Conservation (phyloP, 2,329 filamentous ascomycete genomes). For the Xylariaceae sp. region DNA sequence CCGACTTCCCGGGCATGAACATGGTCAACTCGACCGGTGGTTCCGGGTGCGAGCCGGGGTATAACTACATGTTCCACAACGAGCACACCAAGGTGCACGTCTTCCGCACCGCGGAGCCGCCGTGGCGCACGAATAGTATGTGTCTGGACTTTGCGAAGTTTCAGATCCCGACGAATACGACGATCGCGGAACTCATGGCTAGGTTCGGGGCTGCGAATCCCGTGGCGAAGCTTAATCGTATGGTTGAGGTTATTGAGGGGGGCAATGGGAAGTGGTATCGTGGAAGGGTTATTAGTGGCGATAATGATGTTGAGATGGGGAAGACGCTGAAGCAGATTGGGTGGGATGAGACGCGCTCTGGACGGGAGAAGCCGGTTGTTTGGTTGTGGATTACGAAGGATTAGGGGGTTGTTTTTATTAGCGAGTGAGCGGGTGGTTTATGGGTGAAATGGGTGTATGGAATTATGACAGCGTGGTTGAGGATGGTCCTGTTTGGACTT, state of each 20-base stretch:
- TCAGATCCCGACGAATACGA: slow-evolving; percentile 49
- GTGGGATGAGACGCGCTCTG: slow-evolving; percentile 51
- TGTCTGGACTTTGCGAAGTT: slow-evolving; percentile 44
- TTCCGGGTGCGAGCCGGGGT: slow-evolving; percentile 55
- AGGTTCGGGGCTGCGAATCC: slow-evolving; percentile 54
- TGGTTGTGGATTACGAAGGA: slow-evolving; percentile 56
- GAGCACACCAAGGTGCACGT: slow-evolving; percentile 57
- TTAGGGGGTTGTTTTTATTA: slow-evolving; percentile 22
- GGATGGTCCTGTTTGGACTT: too few relatives aligned
- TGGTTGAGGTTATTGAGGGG: slow-evolving; percentile 52
- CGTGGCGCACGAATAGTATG: slow-evolving; percentile 47
- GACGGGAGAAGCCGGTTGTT: slow-evolving; percentile 50
- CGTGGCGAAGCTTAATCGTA: slow-evolving; percentile 46
- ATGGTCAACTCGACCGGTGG: slow-evolving; percentile 54
- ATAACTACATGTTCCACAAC: slow-evolving; percentile 56
- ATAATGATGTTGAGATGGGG: slow-evolving; percentile 43
- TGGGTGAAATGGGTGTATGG: too few relatives aligned
- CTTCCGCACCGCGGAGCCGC: slow-evolving; percentile 45
- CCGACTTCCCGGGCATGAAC: slow-evolving; percentile 46
- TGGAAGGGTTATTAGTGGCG: slow-evolving; percentile 39
- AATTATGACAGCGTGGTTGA: too few relatives aligned
- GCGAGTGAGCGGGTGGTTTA: background rate
- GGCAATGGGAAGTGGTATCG: slow-evolving; percentile 56
- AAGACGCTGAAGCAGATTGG: slow-evolving; percentile 52
- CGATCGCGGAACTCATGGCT: slow-evolving; percentile 51